Base-by-base conservation (phyloP, 2,329 filamentous ascomycete species). In the Xylaria hypoxylon region DNA sequence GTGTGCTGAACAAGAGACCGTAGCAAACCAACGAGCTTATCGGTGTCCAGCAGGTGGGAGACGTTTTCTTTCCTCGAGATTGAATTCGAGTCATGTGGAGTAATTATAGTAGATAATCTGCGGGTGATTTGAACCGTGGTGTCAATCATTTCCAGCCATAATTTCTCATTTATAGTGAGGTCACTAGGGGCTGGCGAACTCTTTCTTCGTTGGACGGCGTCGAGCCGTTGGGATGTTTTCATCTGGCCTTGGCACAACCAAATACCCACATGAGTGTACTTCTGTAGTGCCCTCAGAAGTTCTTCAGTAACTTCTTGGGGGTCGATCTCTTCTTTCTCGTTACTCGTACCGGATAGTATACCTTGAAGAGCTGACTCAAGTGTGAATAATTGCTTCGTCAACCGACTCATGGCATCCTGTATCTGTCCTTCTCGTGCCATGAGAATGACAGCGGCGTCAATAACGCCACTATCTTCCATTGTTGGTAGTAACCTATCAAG, bases 221-320 rank as follows among this genome's bases (percentile, higher is more conserved):
- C 82, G 59, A 77, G 73, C 65, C 80, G 79, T 65, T 81, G 84
- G 5, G 82, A 79, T 0, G 85, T 86, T 74, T 91, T 92, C 55
- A 88, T 93, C 76, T 97, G 93, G 1, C 91, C 89, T 79, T 96
- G 93, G 73, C 96, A 98, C 13, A 99, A 83, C 96, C 96, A 99
- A 57, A 97, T 95, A 15, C 96, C 96, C 1, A 99, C 93, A 70
- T 94, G 90, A 1, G 91, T 89, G 79, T 97, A 98, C 77, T 97
- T 97, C 68, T 96, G 90, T 19, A 99, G 81, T 0, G 91, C 89
- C 64, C 89, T 87, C 3, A 97, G 84, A 1, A 97, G 84, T 63
- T 94, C 91, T 62, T 91, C 87, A 0, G 91, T 88, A 0, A 91
- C 87, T 68, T 90, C 87, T 65, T 89, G 86, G 2, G 90, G 68